Evolutionary conservation across 108 stramenopile genomes (phyloP).

Genomic region (Skeletonema costatum): DNA sequence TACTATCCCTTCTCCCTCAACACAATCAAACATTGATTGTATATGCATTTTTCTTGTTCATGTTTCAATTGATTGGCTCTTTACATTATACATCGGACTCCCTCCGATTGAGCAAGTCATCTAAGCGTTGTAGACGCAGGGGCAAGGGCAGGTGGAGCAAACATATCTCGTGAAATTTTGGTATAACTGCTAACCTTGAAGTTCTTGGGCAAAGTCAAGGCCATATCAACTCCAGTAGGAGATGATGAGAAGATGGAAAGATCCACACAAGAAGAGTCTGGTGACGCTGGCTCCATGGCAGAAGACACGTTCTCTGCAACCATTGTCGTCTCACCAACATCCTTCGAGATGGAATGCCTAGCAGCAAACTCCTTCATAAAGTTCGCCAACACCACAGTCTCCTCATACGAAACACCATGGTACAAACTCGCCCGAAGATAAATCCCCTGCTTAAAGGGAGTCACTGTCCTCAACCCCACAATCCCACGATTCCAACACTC

Average conservation of each 20-base stretch:
- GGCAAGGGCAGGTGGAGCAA: conserved; percentile 14
- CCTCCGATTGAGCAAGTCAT: conserved; percentile 1
- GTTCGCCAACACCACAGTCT: conserved; percentile 14
- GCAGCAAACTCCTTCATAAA: conserved; percentile 43
- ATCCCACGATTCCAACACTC: conserved; percentile 45
- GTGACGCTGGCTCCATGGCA: neutral
- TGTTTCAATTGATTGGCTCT: neutral
- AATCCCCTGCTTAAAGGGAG: conserved; percentile 36
- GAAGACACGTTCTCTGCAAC: neutral
- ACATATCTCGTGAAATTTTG: conserved; percentile 6
- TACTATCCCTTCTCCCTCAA: neutral
- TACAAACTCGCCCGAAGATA: conserved; percentile 50
- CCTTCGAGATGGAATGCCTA: neutral
- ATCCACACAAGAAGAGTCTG: neutral
- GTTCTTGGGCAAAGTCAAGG: conserved; percentile 21
- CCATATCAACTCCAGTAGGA: conserved; percentile 1
- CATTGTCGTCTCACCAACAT: neutral
- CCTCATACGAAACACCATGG: conserved; percentile 43
- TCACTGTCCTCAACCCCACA: conserved; percentile 41
- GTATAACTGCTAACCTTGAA: conserved; percentile 10
- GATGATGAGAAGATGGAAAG: neutral
- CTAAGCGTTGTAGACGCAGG: neutral
- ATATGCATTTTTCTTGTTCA: neutral
- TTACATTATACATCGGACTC: neutral
- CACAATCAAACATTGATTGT: neutral